phyloP scores from a whole-genome alignment of 139 green algal species.

The Coelastrella sp. region DNA sequence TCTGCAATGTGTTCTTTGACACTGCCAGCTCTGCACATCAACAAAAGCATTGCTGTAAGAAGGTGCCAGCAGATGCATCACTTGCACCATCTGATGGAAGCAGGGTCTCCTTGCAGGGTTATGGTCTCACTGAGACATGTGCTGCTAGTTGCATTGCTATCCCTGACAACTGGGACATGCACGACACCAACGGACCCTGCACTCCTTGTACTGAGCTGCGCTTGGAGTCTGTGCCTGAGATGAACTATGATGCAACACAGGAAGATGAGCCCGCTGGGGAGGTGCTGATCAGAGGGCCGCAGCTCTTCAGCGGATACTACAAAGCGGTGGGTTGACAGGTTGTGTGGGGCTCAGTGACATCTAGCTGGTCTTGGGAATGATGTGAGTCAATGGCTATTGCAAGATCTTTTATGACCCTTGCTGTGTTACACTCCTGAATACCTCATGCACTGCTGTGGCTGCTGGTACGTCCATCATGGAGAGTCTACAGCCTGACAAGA shows the following conservation, averaged over 20 bases:
- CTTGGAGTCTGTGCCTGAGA: constrained; percentile 88
- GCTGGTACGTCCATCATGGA: neutral
- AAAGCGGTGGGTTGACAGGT: constrained; percentile 75
- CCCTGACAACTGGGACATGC: constrained; percentile 53
- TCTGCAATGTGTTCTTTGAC: too few species aligned
- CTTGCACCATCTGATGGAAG: neutral
- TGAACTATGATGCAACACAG: constrained; percentile 87
- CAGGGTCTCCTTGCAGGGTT: constrained; percentile 70
- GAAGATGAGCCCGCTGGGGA: constrained; percentile 56
- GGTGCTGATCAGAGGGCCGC: constrained; percentile 81
- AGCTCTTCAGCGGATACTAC: constrained; percentile 95
- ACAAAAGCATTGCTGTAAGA: neutral
- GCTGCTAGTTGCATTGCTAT: constrained; percentile 80
- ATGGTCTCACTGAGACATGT: constrained; percentile 93
- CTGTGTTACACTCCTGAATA: neutral
- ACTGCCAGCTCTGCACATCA: neutral
- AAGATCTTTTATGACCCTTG: neutral
- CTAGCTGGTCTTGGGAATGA: neutral
- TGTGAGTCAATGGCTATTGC: too few species aligned
- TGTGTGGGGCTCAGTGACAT: neutral
- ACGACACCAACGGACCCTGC: constrained; percentile 78
- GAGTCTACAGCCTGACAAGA: constrained; percentile 55
- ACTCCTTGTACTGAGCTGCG: constrained; percentile 76
- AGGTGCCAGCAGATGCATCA: neutral
- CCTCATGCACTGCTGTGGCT: neutral